Percentiles rank a stretch among this genome's conserved stretches.
Conservation (phyloP, 2,329 filamentous ascomycete species). For the Hypoxylon sp. region DNA sequence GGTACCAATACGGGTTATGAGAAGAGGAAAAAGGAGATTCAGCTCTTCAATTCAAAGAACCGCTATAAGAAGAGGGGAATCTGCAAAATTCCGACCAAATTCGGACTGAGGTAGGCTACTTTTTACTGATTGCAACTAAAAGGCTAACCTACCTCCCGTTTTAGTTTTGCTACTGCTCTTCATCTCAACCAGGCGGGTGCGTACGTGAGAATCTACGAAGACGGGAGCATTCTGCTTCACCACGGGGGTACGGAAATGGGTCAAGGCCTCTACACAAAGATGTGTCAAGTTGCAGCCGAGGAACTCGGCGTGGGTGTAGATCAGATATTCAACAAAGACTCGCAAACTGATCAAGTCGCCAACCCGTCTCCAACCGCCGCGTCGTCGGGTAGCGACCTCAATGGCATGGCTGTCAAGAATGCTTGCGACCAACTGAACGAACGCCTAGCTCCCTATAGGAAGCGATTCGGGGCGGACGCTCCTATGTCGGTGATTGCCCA, state of each 20-base stretch:
- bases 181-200: conserved; percentile 96
- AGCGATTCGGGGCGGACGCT: conserved; percentile 80
- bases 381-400: conserved; percentile 91
- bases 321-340: conserved; percentile 90
- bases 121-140: not conserved
- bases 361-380: conserved; percentile 94
- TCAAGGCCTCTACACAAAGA: conserved; percentile 95
- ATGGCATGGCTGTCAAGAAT: conserved; percentile 93
- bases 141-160: conserved; percentile 1
- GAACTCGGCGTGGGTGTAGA: conserved; percentile 82
- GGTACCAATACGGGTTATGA: conserved; percentile 78
- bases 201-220: conserved; percentile 94
- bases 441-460: conserved; percentile 83
- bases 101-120: conserved; percentile 78
- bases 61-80: conserved; percentile 93
- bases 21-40: conserved; percentile 74
- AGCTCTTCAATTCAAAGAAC: conserved; percentile 82
- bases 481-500: conserved; percentile 88
- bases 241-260: conserved; percentile 98
- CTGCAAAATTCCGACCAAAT: conserved; percentile 91
- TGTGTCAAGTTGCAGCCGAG: conserved; percentile 93
- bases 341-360: conserved; percentile 91
- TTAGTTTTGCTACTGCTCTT: conserved; percentile 79
- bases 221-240: conserved; percentile 89
- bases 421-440: conserved; percentile 90